Evolutionary conservation across 129 eudicot species (phyloP).

Genomic region (Ambrosia trifida): DNA sequence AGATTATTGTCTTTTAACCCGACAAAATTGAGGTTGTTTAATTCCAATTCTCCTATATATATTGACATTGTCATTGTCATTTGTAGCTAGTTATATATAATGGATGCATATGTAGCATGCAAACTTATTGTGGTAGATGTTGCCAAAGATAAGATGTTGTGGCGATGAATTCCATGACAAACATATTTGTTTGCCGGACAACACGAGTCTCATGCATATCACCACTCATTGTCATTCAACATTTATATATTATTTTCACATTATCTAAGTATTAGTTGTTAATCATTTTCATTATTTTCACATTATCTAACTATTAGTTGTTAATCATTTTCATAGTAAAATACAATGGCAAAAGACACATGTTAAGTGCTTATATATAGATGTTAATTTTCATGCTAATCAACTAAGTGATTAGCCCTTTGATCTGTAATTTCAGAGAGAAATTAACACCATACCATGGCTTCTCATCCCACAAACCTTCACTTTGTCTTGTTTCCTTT

Average conservation of each 20-base stretch:
- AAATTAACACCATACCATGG: constrained; percentile 23
- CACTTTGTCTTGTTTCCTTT: constrained; percentile 48
- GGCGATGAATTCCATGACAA: constrained; percentile 5
- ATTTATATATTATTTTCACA: neutral
- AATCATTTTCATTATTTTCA: constrained; percentile 4
- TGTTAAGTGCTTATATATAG: neutral
- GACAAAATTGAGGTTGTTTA: too few relatives aligned
- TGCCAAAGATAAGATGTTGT: constrained; percentile 12
- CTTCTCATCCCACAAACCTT: constrained; percentile 29
- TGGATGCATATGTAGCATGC: neutral
- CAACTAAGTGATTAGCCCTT: neutral
- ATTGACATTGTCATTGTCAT: neutral
- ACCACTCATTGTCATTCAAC: too few relatives aligned
- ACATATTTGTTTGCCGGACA: constrained; percentile 17
- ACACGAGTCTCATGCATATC: neutral
- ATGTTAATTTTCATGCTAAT: neutral
- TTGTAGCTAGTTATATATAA: neutral
- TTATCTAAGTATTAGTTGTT: neutral
- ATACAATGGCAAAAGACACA: constrained; percentile 16
- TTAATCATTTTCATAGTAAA: constrained; percentile 6
- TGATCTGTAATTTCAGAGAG: neutral
- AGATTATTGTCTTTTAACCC: too few relatives aligned
- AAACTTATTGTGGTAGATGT: neutral
- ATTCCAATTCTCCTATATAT: too few relatives aligned
- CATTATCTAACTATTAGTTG: neutral